Base-by-base conservation (phyloP, 2,329 filamentous ascomycete genomes). In the Calonectria naviculata region DNA sequence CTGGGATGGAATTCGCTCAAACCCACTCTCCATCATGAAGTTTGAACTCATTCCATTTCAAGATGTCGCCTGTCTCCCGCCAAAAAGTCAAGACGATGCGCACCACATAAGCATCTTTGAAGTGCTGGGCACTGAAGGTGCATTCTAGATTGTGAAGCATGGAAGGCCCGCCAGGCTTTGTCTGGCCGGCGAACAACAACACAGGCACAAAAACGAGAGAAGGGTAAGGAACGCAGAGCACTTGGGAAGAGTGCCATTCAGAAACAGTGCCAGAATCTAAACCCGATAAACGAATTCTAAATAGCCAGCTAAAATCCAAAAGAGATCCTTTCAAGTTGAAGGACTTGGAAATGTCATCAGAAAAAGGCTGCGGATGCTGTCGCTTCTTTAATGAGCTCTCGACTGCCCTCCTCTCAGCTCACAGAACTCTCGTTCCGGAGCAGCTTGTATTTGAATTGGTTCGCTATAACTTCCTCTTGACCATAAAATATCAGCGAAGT, bases 61-160 rank as follows among this genome's bases (percentile, higher is more conserved):
- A 46, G 42, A 46, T 13, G 21, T 24, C 24, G 42, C 24, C 42
- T 9, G 21, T 46, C n/a, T 46, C 42, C 15, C 7, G n/a, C 42
- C 42, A 9, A 24, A 21, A 21, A 21, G 42, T 9, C 21, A 46
- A 24, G 42, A 46, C 4, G 42, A 24, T 24, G 42, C 42, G 6
- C n/a, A 24, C 10, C 42, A 46, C 9, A 13, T 46, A 24, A 46
- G 42, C 42, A 46, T 52, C 47, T 65, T 65, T 21, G 62, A 38
- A 26, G 15, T 15, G 15, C 24, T 52, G 4, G 34, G n/a, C 5
- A 24, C 41, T 9, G 62, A 49, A 4, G 24, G 34, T 65, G 62
- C 17, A 44, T 65, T 6, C 6, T 65, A 38, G 62, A 52, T n/a
- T 65, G 62, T 17, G 42, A 65, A 54, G 24, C 46, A 26, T 65